Conservation (phyloP, 345 rosid genomes). For the Populus pruinosa region DNA sequence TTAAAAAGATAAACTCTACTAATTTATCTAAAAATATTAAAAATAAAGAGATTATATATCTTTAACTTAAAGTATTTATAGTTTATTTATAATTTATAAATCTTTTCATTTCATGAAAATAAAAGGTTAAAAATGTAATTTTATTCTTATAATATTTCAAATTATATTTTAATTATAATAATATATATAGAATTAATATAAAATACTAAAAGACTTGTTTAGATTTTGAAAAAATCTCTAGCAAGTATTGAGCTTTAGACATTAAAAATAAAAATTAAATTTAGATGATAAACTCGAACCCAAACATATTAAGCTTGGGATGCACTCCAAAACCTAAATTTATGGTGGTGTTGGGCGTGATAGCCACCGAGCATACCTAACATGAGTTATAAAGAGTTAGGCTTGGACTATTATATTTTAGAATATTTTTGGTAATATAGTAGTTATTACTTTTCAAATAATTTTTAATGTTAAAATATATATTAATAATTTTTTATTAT, state of each 20-base stretch:
- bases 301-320: accelerated
- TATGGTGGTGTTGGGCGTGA: accelerated
- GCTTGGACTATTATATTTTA: accelerated
- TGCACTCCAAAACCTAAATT: accelerated
- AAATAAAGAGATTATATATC: accelerated
- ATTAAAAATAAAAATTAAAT: no score
- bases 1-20: no score
- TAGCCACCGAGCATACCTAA: accelerated
- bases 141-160: accelerated
- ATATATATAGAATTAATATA: no score
- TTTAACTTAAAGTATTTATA: no score
- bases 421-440: no score
- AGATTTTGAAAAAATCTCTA: accelerated
- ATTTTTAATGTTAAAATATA: no score
- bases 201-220: accelerated
- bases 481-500: no score
- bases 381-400: accelerated
- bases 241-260: accelerated
- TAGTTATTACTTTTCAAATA: no score
- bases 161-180: no score
- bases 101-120: accelerated
- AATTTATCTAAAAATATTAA: no score
- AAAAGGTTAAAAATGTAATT: accelerated
- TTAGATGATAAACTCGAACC: accelerated
- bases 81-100: accelerated